phyloP scores from a whole-genome alignment of 1,284 basidiomycete genomes.

The Apiotrichum akiyoshidainum region DNA sequence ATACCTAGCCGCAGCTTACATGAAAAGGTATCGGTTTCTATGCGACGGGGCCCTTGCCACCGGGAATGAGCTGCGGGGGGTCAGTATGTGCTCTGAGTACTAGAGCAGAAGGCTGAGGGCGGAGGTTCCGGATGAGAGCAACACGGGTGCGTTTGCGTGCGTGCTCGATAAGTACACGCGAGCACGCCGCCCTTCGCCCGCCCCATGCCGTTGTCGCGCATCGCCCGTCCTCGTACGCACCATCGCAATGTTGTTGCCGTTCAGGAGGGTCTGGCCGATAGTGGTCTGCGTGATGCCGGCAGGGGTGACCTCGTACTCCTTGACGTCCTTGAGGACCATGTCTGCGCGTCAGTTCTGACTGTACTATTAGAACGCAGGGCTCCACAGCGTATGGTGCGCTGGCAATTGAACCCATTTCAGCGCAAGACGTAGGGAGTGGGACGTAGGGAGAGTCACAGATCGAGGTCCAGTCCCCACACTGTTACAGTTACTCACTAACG shows the following conservation, averaged over 20 bases:
- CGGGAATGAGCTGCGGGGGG: slow-evolving; percentile 15
- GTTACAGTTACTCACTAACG: slow-evolving; percentile 91
- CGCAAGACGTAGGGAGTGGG: no score
- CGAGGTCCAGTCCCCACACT: no score
- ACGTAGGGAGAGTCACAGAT: no score
- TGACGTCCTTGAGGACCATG: slow-evolving; percentile 97
- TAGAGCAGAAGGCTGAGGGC: background rate
- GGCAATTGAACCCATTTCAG: no score
- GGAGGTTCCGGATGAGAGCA: background rate
- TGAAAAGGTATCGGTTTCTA: background rate
- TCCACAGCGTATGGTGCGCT: no score
- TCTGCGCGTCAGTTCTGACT: slow-evolving; percentile 56
- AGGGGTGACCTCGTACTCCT: slow-evolving; percentile 84
- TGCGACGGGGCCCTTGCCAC: slow-evolving; percentile 21
- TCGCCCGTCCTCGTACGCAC: slow-evolving; percentile 52
- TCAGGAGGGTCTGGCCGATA: slow-evolving; percentile 85
- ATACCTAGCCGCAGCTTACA: no score
- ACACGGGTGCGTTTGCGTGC: no score
- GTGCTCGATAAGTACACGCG: no score
- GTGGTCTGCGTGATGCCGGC: slow-evolving; percentile 77
- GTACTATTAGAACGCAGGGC: no score
- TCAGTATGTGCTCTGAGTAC: background rate
- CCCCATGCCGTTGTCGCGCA: no score
- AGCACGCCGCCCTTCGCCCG: background rate
- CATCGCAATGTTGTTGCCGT: slow-evolving; percentile 98